Evolutionary conservation across 768 basidiomycete species (phyloP).

Genomic region (Trametes maxima): DNA sequence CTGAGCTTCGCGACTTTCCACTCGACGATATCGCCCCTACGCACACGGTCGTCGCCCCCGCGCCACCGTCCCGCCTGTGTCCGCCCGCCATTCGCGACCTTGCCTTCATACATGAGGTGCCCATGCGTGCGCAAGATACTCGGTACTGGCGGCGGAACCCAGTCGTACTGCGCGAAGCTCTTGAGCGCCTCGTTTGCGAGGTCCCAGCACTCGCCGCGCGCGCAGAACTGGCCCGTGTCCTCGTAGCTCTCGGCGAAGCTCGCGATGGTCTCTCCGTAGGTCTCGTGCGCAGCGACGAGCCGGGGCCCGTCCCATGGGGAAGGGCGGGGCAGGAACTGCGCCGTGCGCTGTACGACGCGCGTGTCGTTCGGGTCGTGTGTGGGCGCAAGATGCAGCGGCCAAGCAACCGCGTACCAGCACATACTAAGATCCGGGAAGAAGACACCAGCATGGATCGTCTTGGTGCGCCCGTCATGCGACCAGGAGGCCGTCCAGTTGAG

Average conservation of each 20-base stretch:
- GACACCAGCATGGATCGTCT: slow-evolving; percentile 39
- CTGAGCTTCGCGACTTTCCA: slow-evolving; percentile 48
- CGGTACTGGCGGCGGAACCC: slow-evolving; percentile 48
- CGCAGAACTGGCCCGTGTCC: slow-evolving; percentile 45
- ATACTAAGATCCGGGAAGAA: slow-evolving; percentile 53
- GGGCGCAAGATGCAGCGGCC: slow-evolving; percentile 30
- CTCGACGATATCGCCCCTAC: slow-evolving; percentile 58
- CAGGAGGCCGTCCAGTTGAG: slow-evolving; percentile 30
- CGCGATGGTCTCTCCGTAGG: slow-evolving; percentile 52
- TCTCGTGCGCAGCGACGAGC: slow-evolving; percentile 46
- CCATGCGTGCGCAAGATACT: slow-evolving; percentile 56
- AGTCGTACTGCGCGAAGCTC: slow-evolving; percentile 43
- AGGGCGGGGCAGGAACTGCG: slow-evolving; percentile 44
- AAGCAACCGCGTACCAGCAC: slow-evolving; percentile 50
- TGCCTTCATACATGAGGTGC: slow-evolving; percentile 51
- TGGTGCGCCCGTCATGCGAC: slow-evolving; percentile 32
- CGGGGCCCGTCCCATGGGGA: slow-evolving; percentile 35
- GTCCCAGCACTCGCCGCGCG: slow-evolving; percentile 62
- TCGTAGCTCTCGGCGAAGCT: slow-evolving; percentile 50
- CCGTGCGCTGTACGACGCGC: slow-evolving; percentile 37
- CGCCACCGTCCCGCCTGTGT: slow-evolving; percentile 46
- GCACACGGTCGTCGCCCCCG: slow-evolving; percentile 52
- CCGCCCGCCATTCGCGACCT: slow-evolving; percentile 36
- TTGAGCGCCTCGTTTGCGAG: slow-evolving; percentile 53
- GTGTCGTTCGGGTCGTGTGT: slow-evolving; percentile 36